Conservation (phyloP, 768 basidiomycete genomes). For the Boletus sp. region DNA sequence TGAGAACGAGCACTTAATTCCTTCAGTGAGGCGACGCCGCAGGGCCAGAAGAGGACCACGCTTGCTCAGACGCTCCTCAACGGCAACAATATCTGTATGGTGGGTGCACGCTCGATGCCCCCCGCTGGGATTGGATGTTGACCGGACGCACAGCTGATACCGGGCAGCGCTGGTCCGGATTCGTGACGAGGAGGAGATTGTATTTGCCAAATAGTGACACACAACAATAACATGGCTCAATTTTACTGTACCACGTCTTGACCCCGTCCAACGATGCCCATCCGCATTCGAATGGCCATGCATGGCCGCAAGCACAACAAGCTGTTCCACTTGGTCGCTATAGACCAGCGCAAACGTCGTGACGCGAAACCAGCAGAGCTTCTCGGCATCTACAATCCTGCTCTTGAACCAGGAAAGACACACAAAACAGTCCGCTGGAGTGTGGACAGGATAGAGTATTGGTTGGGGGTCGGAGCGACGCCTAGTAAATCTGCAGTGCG, state of each 20-base stretch:
- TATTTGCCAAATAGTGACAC: conserved; percentile 26
- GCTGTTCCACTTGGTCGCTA: conserved; percentile 83
- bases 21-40: conserved; percentile 77
- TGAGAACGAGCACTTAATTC: not conserved
- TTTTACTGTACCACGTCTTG: not conserved
- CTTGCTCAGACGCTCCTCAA: conserved; percentile 88
- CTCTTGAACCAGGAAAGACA: conserved; percentile 43
- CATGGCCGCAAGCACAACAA: conserved; percentile 74
- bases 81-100: conserved; percentile 97
- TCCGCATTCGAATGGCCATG: conserved; percentile 82
- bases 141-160: conserved; percentile 48
- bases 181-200: conserved; percentile 11
- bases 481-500: conserved; percentile 77
- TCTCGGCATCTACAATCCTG: conserved; percentile 82
- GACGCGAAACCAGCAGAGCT: conserved; percentile 86
- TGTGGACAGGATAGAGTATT: conserved; percentile 83
- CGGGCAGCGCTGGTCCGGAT: conserved; percentile 68
- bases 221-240: conserved; percentile 8
- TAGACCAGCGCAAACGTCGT: conserved; percentile 64
- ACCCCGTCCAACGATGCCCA: conserved; percentile 55
- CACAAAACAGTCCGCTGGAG: conserved; percentile 88
- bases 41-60: conserved; percentile 76
- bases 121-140: not conserved
- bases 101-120: conserved; percentile 34
- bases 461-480: conserved; percentile 81